Base-by-base conservation (phyloP, 2,329 filamentous ascomycete species). In the Stachybotrys chlorohalonatus region DNA sequence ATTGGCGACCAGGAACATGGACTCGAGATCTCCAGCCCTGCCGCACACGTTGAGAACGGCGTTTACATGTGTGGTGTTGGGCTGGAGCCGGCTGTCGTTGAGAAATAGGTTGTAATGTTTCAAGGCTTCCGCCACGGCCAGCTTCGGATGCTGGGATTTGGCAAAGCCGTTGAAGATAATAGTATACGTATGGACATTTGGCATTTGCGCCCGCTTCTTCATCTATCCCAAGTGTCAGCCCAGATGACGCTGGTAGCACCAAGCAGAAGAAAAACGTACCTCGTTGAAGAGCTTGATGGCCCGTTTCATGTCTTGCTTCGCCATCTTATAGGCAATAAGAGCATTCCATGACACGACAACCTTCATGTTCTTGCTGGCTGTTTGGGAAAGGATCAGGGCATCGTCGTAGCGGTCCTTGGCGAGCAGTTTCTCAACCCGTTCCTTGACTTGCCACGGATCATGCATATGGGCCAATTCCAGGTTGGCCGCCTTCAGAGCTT, bases 251-350 rank as follows among this genome's bases (percentile, higher is more conserved):
- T 13, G 3, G 13, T 9, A 13, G 36, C 9, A 42, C 36, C 31
- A n/a, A 11, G 9, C 2, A 47, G 13, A 24, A 6, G 24, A 46
- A 51, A 13, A 31, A 56, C 76, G 58, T 69, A 89, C 87, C 69
- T 97, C 93, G 69, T 96, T 96, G 73, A 85, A 96, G n/a, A 90
- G 75, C 71, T 88, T 91, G 55, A 95, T 72, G 16, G 89, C 92
- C 17, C 76, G 73, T 56, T 78, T 77, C 39, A 90, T 69, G 52
- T 78, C 78, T 47, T 81, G 75, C 30, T 83, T 75, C 47, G 78
- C 71, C 68, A 96, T 73, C 58, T 83, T 76, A 68, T 90, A 83
- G 55, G 86, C 80, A 55, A 99, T 85, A 49, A 96, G 70, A 65
- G 89, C 82, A 70, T 97, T 97, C 92, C 93, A 99, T 56, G 87